Evolutionary conservation across 2,329 filamentous ascomycete species (phyloP).

Genomic region (Didymella sp.): DNA sequence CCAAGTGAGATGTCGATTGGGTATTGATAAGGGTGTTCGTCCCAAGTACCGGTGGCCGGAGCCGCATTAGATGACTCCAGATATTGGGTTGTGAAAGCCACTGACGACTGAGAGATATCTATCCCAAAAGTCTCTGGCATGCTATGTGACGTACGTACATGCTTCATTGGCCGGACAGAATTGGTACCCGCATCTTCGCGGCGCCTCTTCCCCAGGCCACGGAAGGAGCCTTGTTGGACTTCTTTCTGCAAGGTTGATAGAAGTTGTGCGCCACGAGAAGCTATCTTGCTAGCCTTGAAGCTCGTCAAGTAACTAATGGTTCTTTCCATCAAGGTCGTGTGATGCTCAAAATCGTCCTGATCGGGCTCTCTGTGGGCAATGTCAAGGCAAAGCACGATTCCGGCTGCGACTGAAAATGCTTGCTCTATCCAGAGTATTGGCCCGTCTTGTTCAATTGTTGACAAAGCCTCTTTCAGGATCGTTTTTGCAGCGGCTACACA

Average conservation of each 20-base stretch:
- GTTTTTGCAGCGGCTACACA: slow-evolving; percentile 52
- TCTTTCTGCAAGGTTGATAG: slow-evolving; percentile 19
- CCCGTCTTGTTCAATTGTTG: slow-evolving; percentile 40
- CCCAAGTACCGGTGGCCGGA: background rate
- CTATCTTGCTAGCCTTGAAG: slow-evolving; percentile 20
- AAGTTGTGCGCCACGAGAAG: slow-evolving; percentile 23
- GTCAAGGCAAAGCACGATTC: slow-evolving; percentile 51
- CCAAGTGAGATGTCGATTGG: slow-evolving; percentile 19
- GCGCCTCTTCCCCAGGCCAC: background rate
- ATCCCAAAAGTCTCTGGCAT: background rate
- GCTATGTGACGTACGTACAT: background rate
- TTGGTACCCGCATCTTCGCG: background rate
- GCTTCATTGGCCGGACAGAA: background rate
- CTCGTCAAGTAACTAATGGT: slow-evolving; percentile 19
- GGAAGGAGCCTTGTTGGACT: slow-evolving; percentile 7
- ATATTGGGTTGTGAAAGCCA: background rate
- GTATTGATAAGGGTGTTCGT: background rate
- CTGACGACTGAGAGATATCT: background rate
- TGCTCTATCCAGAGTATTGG: slow-evolving; percentile 53
- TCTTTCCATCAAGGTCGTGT: slow-evolving; percentile 16
- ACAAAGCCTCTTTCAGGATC: slow-evolving; percentile 49
- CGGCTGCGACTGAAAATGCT: slow-evolving; percentile 51
- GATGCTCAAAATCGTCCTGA: slow-evolving; percentile 20
- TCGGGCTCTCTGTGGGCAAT: slow-evolving; percentile 40
- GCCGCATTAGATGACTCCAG: background rate